phyloP scores from a whole-genome alignment of 768 basidiomycete species.

The Lentinula guzmanii region DNA sequence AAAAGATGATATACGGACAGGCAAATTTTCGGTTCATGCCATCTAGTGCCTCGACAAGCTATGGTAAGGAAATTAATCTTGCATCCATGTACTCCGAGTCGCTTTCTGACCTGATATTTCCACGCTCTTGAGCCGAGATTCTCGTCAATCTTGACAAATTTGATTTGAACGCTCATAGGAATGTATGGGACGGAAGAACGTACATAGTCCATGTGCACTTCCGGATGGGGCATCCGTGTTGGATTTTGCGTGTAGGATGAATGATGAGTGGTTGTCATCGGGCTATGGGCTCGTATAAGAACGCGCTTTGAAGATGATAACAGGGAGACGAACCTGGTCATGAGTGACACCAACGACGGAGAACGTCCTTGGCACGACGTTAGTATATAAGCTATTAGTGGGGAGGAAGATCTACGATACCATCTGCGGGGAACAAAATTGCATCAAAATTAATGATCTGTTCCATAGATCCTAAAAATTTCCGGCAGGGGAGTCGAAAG shows the following conservation, averaged over 20 bases:
- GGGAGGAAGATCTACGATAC: conserved; percentile 16
- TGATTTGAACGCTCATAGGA: background rate
- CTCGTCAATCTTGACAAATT: conserved; percentile 52
- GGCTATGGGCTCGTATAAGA: conserved; percentile 20
- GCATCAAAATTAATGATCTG: conserved; percentile 60
- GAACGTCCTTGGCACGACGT: conserved; percentile 42
- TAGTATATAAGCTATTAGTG: background rate
- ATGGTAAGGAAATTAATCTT: conserved; percentile 1
- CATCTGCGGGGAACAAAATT: conserved; percentile 74
- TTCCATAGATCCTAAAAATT: conserved; percentile 42
- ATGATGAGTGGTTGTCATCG: conserved; percentile 39
- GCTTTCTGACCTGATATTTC: conserved; percentile 59
- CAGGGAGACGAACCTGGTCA: conserved; percentile 51
- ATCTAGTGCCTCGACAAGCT: conserved; percentile 73
- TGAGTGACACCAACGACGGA: conserved; percentile 65
- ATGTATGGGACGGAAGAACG: conserved; percentile 9
- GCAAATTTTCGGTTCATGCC: conserved; percentile 77
- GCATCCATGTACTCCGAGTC: background rate
- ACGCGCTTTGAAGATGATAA: background rate
- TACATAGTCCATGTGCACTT: conserved; percentile 79
- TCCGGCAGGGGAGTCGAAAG: background rate
- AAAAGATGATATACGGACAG: conserved; percentile 78
- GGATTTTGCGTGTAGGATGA: conserved; percentile 37
- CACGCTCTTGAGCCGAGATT: conserved; percentile 61
- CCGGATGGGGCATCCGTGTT: conserved; percentile 73